Base-by-base conservation (phyloP, 768 basidiomycete species). In the Termitomyces sp. region DNA sequence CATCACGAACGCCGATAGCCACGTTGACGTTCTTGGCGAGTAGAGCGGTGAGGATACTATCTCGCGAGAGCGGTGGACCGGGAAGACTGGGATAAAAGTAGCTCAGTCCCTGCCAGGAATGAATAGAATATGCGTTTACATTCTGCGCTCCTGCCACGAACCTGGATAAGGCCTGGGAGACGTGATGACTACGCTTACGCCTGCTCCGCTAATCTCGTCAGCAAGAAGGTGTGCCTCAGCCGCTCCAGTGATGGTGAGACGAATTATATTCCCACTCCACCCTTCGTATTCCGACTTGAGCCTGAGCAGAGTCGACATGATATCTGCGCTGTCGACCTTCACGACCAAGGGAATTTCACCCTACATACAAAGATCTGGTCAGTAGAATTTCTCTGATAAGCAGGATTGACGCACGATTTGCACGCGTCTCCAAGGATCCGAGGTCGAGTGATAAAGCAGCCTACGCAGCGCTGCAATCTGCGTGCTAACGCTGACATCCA, bases 131-230 rank as follows among this genome's bases (percentile, higher is more conserved):
- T 16, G 7, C 7, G 62, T 84, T 63, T 63, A 86, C 86, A 87
- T 80, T 56, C 90, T 74, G 48, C 81, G 75, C 44, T 75, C 67
- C 54, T 90, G 84, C 91, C 91, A 94, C 3, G 70, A 70, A 3
- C 56, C 61, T 0, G 90, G 89, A 72, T 78, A 88, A 0, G 87
- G 82, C 42, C 90, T 73, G 0, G 83, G 69, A 5, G 81, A 81
- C 0, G 80, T 75, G 26, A 94, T 72, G 28, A 94, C 80, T n/a
- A 93, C 87, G 41, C 86, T 86, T 3, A 94, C 80, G 9, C 77
- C 74, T 1, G 86, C 86, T 22, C 70, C 64, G 2, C 77, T 81
- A 22, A 92, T 81, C 55, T 90, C 78, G 4, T 78, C 68, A 0
- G 88, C 89, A 13, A 93, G 71, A 2, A 88, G 69, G 68, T 85